Percentiles rank a stretch among this genome's conserved stretches.
These are phyloP conservation scores for Beauveria sp. DNA, from an alignment of 2,329 filamentous ascomycete genomes.

Conservation along the genomic window DNA sequence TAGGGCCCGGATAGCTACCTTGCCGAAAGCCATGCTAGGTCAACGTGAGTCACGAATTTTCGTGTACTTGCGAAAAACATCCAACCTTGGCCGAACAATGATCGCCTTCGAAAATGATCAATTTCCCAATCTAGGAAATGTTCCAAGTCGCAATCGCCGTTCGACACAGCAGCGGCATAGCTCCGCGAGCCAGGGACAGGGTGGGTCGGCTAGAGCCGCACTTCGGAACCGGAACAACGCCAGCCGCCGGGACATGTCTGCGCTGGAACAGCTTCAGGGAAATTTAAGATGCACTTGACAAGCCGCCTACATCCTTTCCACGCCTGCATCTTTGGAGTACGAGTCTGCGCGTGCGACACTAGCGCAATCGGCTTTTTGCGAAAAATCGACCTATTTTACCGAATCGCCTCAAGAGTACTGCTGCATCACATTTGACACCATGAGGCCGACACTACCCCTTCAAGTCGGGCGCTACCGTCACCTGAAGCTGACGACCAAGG, in stretches of 20 bases:
- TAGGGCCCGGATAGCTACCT: not conserved
- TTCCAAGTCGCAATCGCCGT: not conserved
- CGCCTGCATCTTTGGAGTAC: not conserved
- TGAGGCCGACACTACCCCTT: slow-evolving; percentile 56
- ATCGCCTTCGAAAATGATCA: too few species aligned
- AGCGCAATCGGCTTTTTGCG: too few species aligned
- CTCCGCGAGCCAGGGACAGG: not conserved
- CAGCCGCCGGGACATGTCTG: slow-evolving; percentile 12
- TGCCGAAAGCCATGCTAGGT: not conserved
- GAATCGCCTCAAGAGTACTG: not conserved
- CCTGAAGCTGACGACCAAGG: slow-evolving; percentile 80
- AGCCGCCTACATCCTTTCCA: not conserved
- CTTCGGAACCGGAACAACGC: slow-evolving; percentile 27
- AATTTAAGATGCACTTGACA: slow-evolving; percentile 6
- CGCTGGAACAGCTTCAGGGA: not conserved
- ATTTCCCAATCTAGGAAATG: not conserved
- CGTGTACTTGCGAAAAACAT: not conserved
- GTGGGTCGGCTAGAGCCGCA: not conserved
- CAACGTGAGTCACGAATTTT: not conserved
- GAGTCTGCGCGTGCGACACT: not conserved
- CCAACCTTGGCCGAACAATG: not conserved
- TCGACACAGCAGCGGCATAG: not conserved
- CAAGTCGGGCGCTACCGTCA: slow-evolving; percentile 66
- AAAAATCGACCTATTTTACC: too few species aligned
- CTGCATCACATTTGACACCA: slow-evolving; percentile 21